Base-by-base conservation (phyloP, 108 stramenopile species). In the Pseudonitzschia delicatissima region DNA sequence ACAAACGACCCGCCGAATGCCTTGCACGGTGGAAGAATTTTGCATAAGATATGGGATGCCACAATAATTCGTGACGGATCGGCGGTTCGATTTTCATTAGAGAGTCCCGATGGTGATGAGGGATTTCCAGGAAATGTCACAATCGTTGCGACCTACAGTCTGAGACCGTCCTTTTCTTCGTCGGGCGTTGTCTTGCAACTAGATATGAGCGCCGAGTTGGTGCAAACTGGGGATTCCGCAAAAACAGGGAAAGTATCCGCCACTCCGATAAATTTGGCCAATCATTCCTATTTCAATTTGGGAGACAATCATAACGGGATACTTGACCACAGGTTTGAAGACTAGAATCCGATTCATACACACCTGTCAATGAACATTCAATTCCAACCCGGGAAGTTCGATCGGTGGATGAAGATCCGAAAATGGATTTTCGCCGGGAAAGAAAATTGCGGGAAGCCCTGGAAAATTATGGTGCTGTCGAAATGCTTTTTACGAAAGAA, bases 201-300 rank as follows among this genome's bases (percentile, higher is more conserved):
- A 25, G 57, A 73, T 11, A 80, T 91, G 88, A 34, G 68, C 27
- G 88, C 85, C 18, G 25, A 71, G 0, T 64, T 86, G 31, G 42
- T 75, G 2, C 50, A 77, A 42, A 37, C 83, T 51, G 51, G 29
- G 27, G 51, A 53, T 5, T 12, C 5, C 1, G 26, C 26, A 15
- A 15, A 53, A 8, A 9, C 7, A 11, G 7, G 29, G 29, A 47
- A 62, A 31, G 11, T 5, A 8, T 25, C 12, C 2, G 27, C 44
- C 8, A 87, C 91, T 20, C 86, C 87, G 17, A 75, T 96, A 39
- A 87, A 87, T 57, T 62, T 96, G 45, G 77, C 87, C 8, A 81
- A 94, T 8, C 95, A 96, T 68, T 78, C 88, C 28, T 96, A 96
- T 74, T 94, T 92, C 69, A 92, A 94, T 67, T 65, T 96, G 0